Evolutionary conservation across 345 rosid species (phyloP), one percentile per base, ranked within the genome.

Genomic region (Hibiscus mutabilis): DNA sequence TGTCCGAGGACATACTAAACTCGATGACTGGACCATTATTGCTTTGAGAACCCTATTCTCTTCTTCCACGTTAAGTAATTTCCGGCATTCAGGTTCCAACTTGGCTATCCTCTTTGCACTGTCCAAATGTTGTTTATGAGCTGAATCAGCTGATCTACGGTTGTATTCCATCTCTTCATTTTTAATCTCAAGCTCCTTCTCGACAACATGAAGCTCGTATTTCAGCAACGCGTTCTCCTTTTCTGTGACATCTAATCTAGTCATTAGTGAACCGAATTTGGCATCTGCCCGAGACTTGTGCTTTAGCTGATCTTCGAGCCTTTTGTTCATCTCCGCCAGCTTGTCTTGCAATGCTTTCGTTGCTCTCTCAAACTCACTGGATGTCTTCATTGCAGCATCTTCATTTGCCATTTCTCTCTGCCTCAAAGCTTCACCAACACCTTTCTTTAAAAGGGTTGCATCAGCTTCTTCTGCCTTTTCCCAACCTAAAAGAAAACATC

Each of bases 161-260:
- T 75, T 85, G 77, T 87, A 86, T 77, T 89, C 97, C 79, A 93
- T 74, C 82, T 92, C 97, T 81, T 95, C 97, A n/a, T 79, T 87
- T 67, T 87, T 83, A 18, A 89, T 82, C 61, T 83, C 84, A 5
- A 91, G 83, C 82, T 91, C 99, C 80, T 90, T 89, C 89, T 92
- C 90, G 18, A 95, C 85, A 83, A 89, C 75, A 44, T 77, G 84
- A 78, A 84, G 89, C 85, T 95, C 99, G 27, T 92, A 92, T 73
- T 89, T 92, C 52, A 95, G 78, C 74, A 92, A 92, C 5, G 91
- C 82, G 58, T 90, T 95, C 78, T 95, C 99, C 76, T 95, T 95
- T 77, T 90, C 97, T 0, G 79, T 81, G 1, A 88, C 69, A 62
- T 92, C 97, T 52, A 89, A 69, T 80, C 96, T 86, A 49, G 46